These are phyloP conservation scores for Alternaria triticimaculans DNA, from an alignment of 2,329 filamentous ascomycete species.

Conservation along the genomic window DNA sequence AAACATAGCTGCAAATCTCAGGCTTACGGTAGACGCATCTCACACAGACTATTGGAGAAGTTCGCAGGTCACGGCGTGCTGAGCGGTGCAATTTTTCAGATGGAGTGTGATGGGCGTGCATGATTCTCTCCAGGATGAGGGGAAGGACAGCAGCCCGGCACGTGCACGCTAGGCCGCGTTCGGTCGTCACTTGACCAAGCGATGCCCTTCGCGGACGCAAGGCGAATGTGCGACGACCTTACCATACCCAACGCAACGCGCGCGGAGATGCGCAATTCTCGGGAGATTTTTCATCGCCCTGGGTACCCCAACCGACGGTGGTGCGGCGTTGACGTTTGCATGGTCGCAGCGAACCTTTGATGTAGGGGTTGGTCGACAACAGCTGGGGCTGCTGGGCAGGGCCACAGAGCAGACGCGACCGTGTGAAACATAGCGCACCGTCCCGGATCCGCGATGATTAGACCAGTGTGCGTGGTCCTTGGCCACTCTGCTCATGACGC, in stretches of 20 bases:
- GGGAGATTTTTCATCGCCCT: background rate
- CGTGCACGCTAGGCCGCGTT: slow-evolving; percentile 21
- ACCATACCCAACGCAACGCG: background rate
- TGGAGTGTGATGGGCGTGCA: slow-evolving; percentile 33
- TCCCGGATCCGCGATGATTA: slow-evolving; percentile 42
- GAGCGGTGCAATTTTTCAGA: slow-evolving; percentile 17
- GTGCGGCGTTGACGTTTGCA: slow-evolving; percentile 19
- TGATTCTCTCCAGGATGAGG: slow-evolving; percentile 26
- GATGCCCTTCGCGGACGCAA: background rate
- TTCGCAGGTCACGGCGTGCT: slow-evolving; percentile 15
- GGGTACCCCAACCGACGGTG: background rate
- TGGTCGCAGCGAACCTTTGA: slow-evolving; percentile 7
- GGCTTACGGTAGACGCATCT: slow-evolving; percentile 2
- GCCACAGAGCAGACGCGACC: slow-evolving; percentile 25
- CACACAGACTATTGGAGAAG: slow-evolving; percentile 3
- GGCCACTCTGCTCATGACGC: slow-evolving; percentile 20
- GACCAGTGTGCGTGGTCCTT: slow-evolving; percentile 16
- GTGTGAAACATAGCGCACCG: slow-evolving; percentile 45
- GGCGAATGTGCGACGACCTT: background rate
- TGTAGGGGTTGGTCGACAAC: background rate
- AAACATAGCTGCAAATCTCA: slow-evolving; percentile 7
- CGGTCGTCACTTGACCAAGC: slow-evolving; percentile 12
- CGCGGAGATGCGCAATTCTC: slow-evolving; percentile 1
- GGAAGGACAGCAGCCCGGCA: background rate
- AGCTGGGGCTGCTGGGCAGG: slow-evolving; percentile 1